These are phyloP conservation scores for Torrubiella hemipterigena DNA, from an alignment of 2,329 filamentous ascomycete species.

Conservation along the genomic window DNA sequence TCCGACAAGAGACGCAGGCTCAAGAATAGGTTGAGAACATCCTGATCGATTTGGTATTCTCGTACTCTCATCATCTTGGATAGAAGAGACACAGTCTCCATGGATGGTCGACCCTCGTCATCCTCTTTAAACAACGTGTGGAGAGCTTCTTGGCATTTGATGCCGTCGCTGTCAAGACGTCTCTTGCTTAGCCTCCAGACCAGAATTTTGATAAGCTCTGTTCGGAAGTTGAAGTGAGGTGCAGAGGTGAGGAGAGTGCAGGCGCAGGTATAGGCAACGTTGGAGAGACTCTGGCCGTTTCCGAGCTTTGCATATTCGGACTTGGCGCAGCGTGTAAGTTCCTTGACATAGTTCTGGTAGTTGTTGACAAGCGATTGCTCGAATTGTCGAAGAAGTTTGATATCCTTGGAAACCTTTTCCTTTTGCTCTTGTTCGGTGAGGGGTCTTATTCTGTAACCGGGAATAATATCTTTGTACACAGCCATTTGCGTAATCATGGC, in stretches of 20 bases:
- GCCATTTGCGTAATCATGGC: slow-evolving; percentile 76
- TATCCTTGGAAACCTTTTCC: slow-evolving; percentile 84
- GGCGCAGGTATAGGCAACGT: slow-evolving; percentile 72
- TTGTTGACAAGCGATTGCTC: slow-evolving; percentile 78
- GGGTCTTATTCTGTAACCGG: slow-evolving; percentile 87
- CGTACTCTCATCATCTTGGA: slow-evolving; percentile 92
- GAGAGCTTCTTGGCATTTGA: slow-evolving; percentile 65
- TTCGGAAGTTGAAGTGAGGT: slow-evolving; percentile 94
- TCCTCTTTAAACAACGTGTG: slow-evolving; percentile 77
- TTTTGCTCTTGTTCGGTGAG: slow-evolving; percentile 60
- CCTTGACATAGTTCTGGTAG: slow-evolving; percentile 76
- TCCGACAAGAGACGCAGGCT: slow-evolving; percentile 80
- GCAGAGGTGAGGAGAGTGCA: slow-evolving; percentile 71
- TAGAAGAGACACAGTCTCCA: slow-evolving; percentile 75
- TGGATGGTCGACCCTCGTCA: slow-evolving; percentile 76
- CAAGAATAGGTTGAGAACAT: slow-evolving; percentile 80
- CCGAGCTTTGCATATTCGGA: slow-evolving; percentile 26
- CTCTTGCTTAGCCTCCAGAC: slow-evolving; percentile 70
- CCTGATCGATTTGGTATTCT: slow-evolving; percentile 73
- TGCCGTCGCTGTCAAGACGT: slow-evolving; percentile 60
- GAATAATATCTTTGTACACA: slow-evolving; percentile 92
- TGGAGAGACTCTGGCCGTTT: slow-evolving; percentile 43
- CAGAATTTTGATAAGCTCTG: slow-evolving; percentile 76
- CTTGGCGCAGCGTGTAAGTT: slow-evolving; percentile 58
- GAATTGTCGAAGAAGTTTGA: slow-evolving; percentile 68